Conservation (phyloP, 495 filamentous ascomycete genomes). For the Penicillium coprophilum region DNA sequence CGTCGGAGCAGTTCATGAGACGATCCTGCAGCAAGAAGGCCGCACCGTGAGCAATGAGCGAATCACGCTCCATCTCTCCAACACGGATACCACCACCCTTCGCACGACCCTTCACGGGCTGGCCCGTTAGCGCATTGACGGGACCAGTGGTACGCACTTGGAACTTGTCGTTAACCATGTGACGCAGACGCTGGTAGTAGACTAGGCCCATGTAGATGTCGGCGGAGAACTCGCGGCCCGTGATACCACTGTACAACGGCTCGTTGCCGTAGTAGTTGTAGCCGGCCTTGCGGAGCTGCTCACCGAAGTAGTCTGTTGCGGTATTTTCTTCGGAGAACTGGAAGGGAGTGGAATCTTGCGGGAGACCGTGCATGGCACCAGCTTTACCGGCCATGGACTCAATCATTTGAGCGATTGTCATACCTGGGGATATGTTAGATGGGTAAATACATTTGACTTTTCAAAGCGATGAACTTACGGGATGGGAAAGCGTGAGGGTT, state of each 20-base stretch:
- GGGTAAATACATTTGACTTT: background rate
- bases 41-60: conserved; percentile 88
- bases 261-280: conserved; percentile 99
- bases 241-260: conserved; percentile 96
- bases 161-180: conserved; percentile 99
- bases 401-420: conserved; percentile 99
- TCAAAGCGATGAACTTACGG: conserved; percentile 47
- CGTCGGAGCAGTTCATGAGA: conserved; percentile 93
- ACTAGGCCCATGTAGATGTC: conserved; percentile 97
- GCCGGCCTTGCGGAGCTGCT: conserved; percentile 88
- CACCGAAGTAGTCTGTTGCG: conserved; percentile 90
- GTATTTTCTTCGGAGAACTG: conserved; percentile 89
- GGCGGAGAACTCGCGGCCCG: conserved; percentile 86
- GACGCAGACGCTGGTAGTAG: conserved; percentile 94
- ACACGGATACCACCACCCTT: conserved; percentile 98
- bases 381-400: conserved; percentile 96
- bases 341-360: conserved; percentile 94
- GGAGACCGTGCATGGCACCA: conserved; percentile 87
- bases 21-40: conserved; percentile 95
- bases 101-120: conserved; percentile 94
- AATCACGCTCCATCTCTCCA: conserved; percentile 98
- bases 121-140: conserved; percentile 82
- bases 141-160: conserved; percentile 96
- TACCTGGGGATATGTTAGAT: conserved; percentile 45
- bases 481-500: conserved; percentile 99